Evolutionary conservation across 1,139 yeast genomes (phyloP).

Genomic region (Zygoascus meyerae): DNA sequence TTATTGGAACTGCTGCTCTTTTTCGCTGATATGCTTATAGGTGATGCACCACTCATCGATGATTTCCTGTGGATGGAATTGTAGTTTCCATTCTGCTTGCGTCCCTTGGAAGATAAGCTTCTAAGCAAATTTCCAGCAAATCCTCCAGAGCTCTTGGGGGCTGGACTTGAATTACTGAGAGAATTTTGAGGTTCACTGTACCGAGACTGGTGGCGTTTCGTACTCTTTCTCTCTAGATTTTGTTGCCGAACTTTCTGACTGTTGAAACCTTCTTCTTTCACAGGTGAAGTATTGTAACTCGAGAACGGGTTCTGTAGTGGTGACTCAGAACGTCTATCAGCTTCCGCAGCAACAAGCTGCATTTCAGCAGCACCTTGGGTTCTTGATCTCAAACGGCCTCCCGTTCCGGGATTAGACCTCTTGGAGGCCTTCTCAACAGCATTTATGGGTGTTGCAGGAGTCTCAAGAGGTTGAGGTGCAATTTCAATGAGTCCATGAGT

Average conservation of each 20-base stretch:
- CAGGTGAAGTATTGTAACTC: slow-evolving; percentile 1
- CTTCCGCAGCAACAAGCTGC: neutral
- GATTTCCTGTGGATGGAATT: neutral
- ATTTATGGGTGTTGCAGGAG: neutral
- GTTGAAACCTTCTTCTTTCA: neutral
- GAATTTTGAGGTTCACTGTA: slow-evolving; percentile 8
- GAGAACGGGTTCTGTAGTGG: slow-evolving; percentile 5
- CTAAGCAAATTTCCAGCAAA: slow-evolving; percentile 10
- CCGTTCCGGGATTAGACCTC: neutral
- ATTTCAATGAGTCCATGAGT: slow-evolving; percentile 7
- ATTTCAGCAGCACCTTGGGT: slow-evolving; percentile 2
- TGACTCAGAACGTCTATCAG: neutral
- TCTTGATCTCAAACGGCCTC: neutral
- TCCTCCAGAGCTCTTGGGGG: slow-evolving; percentile 7
- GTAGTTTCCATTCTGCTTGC: slow-evolving; percentile 1
- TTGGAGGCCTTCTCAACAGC: neutral
- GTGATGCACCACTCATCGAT: neutral
- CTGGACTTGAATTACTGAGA: neutral
- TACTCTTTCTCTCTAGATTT: neutral
- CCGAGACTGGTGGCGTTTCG: slow-evolving; percentile 3
- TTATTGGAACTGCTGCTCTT: slow-evolving; percentile 1
- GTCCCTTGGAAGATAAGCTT: slow-evolving; percentile 4
- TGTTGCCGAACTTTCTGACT: slow-evolving; percentile 1
- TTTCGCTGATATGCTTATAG: neutral
- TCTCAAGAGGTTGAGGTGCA: slow-evolving; percentile 14